Evolutionary conservation across 2,329 filamentous ascomycete species (phyloP), one percentile per base, ranked within the genome.

Genomic region (Fusarium sp.): DNA sequence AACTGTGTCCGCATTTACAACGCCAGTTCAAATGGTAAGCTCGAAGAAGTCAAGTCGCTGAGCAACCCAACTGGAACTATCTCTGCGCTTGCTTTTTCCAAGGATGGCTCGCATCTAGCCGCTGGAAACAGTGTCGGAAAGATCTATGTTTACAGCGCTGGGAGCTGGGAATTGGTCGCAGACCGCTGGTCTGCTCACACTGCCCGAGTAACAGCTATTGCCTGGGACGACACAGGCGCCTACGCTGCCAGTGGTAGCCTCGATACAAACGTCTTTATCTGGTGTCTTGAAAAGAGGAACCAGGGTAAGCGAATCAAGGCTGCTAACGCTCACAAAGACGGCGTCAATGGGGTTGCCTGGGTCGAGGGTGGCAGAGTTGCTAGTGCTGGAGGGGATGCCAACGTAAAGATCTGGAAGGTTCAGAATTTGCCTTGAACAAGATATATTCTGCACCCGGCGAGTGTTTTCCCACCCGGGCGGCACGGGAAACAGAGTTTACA

Each of bases 251-350:
- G 93, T 80, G 96, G 95, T 18, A 92, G 91, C 51, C 85, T 99
- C 56, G 96, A 99, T 81, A 98, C 96, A 0, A 95, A 97, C 79
- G 89, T 99, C 26, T 95, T 94, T 80, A 91, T 98, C 36, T 99
- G 96, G 94, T 98, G 94, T 81, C 83, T 98, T 63, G 87, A 85
- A 44, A 93, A 94, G 80, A 87, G 84, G 70, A 92, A 94, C 78
- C 96, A 96, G 2, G 95, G 94, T 6, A 93, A 93, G 82, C 89
- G 96, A 75, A 89, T 97, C 75, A 96, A 96, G 85, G 92, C 91
- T 20, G 84, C 91, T 28, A 97, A 98, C 79, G 95, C 96, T 56
- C 96, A 99, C 85, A 98, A 98, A 84, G 96, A 98, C 79, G 96
- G 96, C 15, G 95, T 98, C 24, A 94, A 93, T 75, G 96, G 94